A percentile compares a stretch with the other conserved stretches of the same genome.
phyloP scores from a whole-genome alignment of 1,139 yeast species.

The Nematodospora anomalae region DNA sequence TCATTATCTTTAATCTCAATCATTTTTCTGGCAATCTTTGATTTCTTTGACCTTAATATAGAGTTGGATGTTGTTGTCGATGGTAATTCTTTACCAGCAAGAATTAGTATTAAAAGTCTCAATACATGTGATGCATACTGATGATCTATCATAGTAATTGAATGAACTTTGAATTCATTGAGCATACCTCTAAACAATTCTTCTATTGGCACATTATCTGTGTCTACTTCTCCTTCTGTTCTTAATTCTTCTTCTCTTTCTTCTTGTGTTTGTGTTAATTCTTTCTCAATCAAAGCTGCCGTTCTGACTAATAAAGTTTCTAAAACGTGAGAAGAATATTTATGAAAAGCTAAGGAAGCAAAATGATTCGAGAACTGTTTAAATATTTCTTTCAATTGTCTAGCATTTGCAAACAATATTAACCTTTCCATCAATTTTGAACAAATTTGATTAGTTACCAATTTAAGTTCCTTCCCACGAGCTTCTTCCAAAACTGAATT shows the following conservation, averaged over 20 bases:
- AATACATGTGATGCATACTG: slow-evolving; percentile 88
- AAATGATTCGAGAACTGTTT: slow-evolving; percentile 70
- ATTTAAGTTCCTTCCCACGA: slow-evolving; percentile 84
- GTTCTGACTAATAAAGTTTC: slow-evolving; percentile 80
- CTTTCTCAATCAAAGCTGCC: slow-evolving; percentile 78
- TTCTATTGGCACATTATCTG: slow-evolving; percentile 50
- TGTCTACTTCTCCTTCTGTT: slow-evolving; percentile 35
- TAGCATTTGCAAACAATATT: slow-evolving; percentile 62
- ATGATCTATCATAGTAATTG: slow-evolving; percentile 62
- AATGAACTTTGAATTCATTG: slow-evolving; percentile 62
- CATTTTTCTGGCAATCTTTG: slow-evolving; percentile 90
- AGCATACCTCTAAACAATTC: slow-evolving; percentile 61
- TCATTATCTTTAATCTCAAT: slow-evolving; percentile 80
- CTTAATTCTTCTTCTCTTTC: slow-evolving; percentile 31
- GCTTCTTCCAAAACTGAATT: slow-evolving; percentile 82
- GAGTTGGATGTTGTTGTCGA: slow-evolving; percentile 72
- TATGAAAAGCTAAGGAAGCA: slow-evolving; percentile 76
- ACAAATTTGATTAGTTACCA: slow-evolving; percentile 92
- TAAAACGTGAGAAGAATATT: slow-evolving; percentile 90
- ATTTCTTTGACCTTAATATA: slow-evolving; percentile 77
- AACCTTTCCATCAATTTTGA: slow-evolving; percentile 89
- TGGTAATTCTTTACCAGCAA: slow-evolving; percentile 81
- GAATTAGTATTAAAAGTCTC: slow-evolving; percentile 65
- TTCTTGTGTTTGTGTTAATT: slow-evolving; percentile 42
- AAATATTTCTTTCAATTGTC: slow-evolving; percentile 65